Evolutionary conservation across 176 grass and related monocot genomes (phyloP), one percentile per base, ranked within the genome.

Genomic region (Phoenix roebelenii): DNA sequence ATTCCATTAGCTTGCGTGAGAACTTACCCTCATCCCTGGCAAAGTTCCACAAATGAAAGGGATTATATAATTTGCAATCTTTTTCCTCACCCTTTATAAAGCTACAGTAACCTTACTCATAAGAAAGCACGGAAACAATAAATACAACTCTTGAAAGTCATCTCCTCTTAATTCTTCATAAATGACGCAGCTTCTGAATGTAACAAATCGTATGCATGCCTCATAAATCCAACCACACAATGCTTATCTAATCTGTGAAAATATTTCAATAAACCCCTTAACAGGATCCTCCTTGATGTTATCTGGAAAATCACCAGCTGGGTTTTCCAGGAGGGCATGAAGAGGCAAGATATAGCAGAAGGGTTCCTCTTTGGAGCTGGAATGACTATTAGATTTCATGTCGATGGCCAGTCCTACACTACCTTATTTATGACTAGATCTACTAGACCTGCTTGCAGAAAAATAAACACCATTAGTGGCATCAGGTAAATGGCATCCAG

Each of bases 1-100:
- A 96, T 51, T 96, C 91, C 81, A 96, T 85, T 58, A 96, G 86
- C 60, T 90, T 96, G 78, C 72, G 73, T 18, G 75, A 77, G 64
- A 96, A 64, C 58, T 96, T 96, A 12, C 86, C 78, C 65, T 90
- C 83, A 55, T 96, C 81, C 72, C 86, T 96, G 72, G 61, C 24
- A 54, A 51, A 56, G 25, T 59, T 57, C 19, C 25, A 79, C 51
- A 54, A 24, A 58, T 15, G 51, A 30, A 57, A 78, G 23, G n/a
- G 14, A 75, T 72, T 66, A 51, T 35, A 22, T 26, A 49, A 35
- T 62, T 55, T 59, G 22, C 51, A 50, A 35, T 23, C 44, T 17
- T 51, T 7, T 1, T 26, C 28, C 25, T 50, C 59, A 72, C 28
- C 28, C 35, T 44, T 44, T 44, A 14, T 44, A 12, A 44, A 12